These are phyloP conservation scores for Fraxinus ornus DNA, from an alignment of 305 asterid species.

Conservation along the genomic window DNA sequence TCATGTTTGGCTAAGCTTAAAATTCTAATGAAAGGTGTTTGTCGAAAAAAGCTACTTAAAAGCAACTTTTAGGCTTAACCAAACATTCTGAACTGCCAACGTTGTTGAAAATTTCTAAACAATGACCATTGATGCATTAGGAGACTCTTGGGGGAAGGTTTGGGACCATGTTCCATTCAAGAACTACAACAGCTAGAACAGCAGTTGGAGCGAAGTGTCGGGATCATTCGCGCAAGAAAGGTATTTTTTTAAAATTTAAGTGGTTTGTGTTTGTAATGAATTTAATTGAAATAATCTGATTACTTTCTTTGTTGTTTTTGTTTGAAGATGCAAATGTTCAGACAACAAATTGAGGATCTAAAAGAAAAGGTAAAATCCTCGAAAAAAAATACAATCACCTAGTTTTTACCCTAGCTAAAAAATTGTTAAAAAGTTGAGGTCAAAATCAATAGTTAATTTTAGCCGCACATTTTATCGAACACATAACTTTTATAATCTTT, in stretches of 20 bases:
- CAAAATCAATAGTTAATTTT: too few species aligned
- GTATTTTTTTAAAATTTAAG: slow-evolving; percentile 15
- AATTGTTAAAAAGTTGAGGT: too few species aligned
- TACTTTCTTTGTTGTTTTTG: neutral
- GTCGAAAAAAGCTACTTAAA: neutral
- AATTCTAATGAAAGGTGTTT: neutral
- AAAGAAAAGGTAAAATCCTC: slow-evolving; percentile 63
- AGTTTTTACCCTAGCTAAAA: neutral
- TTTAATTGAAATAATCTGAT: neutral
- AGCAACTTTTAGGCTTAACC: neutral
- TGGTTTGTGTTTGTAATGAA: neutral
- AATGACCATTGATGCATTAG: slow-evolving; percentile 26
- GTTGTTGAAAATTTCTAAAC: neutral
- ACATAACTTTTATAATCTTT: too few species aligned
- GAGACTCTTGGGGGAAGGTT: slow-evolving; percentile 80
- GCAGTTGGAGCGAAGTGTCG: slow-evolving; percentile 68
- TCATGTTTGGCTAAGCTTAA: neutral
- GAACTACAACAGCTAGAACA: slow-evolving; percentile 77
- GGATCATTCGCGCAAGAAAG: slow-evolving; percentile 68
- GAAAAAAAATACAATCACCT: neutral
- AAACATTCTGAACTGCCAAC: neutral
- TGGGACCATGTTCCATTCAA: slow-evolving; percentile 56
- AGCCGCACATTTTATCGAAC: too few species aligned
- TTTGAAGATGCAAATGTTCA: slow-evolving; percentile 67
- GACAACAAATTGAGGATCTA: slow-evolving; percentile 66